phyloP scores from a whole-genome alignment of 2,329 filamentous ascomycete genomes.

The Gyromitra esculenta region DNA sequence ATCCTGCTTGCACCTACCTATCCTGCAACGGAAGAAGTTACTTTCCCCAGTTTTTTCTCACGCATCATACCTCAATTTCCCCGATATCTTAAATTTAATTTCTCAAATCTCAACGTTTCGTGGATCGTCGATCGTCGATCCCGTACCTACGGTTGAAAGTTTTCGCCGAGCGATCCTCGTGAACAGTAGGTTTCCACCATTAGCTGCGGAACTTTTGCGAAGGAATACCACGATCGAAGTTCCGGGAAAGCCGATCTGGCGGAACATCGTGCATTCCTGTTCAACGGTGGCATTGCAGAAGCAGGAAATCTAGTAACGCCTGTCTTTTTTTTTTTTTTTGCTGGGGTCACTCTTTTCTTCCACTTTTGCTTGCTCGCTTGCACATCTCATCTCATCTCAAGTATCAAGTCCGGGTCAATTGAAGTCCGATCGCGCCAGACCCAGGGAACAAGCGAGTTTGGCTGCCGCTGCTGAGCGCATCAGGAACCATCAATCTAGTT shows the following conservation, averaged over 20 bases:
- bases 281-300: constrained; percentile 44
- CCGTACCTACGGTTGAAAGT: constrained; percentile 39
- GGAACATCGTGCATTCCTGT: constrained; percentile 33
- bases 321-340: constrained; percentile 33
- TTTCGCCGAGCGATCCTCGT: constrained; percentile 32
- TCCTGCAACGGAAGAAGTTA: constrained; percentile 47
- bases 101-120: constrained; percentile 39
- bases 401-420: constrained; percentile 36
- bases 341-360: constrained; percentile 19
- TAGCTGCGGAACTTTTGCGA: constrained; percentile 35
- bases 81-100: constrained; percentile 39
- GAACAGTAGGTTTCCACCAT: constrained; percentile 38
- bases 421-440: constrained; percentile 42
- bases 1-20: constrained; percentile 50
- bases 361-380: constrained; percentile 9
- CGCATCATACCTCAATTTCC: constrained; percentile 30
- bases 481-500: constrained; percentile 44
- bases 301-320: constrained; percentile 21
- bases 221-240: constrained; percentile 41
- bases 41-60: constrained; percentile 40
- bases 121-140: constrained; percentile 48
- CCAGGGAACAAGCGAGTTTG: constrained; percentile 28
- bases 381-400: constrained; percentile 47
- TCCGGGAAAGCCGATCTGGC: constrained; percentile 35
- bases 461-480: constrained; percentile 14